Base-by-base conservation (phyloP, 805 yeast genomes). In the Hanseniaspora valbyensis region DNA sequence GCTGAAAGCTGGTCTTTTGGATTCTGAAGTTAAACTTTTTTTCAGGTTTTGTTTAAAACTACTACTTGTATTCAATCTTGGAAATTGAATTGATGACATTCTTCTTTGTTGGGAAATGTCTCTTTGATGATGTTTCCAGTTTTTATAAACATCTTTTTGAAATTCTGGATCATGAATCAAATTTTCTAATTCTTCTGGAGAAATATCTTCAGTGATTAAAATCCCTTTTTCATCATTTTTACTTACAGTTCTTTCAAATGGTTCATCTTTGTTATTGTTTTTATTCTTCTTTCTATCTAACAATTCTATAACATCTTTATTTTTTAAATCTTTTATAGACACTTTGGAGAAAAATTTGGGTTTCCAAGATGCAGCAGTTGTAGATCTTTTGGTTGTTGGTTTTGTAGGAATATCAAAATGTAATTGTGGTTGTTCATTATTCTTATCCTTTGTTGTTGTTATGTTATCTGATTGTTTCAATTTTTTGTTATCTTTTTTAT, bases 71-170 rank as follows among this genome's bases (percentile, higher is more conserved):
- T 40, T 40, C 19, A 41, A 22, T 21, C 42, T 26, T 6, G 42
- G 42, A 24, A 42, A 13, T 21, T 19, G 41, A 9, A 21, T 22
- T 6, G 41, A 8, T n/a, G 42, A 39, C 10, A 25, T 4, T 39
- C 42, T 39, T 39, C 42, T 28, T 12, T 38, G 43, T 3, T 19
- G 18, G 16, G 32, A 2, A 29, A 5, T 34, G 21, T 32, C 37
- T 46, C 29, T 18, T 21, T 32, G 24, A 16, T 39, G 19, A 6
- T 44, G 42, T 44, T 50, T 52, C 56, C 41, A 46, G 26, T 41
- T 32, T 21, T 42, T 34, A 46, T 54, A 38, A 18, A 52, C 26
- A 37, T 49, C 56, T 45, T 42, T 55, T 58, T 30, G 58, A 54
- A 25, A 51, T 4, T 44, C 22, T 4, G 53, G 53, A 41, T 51